Conservation (phyloP, 225 moss, liverwort and hornwort species). For the Sphagnum contortum region DNA sequence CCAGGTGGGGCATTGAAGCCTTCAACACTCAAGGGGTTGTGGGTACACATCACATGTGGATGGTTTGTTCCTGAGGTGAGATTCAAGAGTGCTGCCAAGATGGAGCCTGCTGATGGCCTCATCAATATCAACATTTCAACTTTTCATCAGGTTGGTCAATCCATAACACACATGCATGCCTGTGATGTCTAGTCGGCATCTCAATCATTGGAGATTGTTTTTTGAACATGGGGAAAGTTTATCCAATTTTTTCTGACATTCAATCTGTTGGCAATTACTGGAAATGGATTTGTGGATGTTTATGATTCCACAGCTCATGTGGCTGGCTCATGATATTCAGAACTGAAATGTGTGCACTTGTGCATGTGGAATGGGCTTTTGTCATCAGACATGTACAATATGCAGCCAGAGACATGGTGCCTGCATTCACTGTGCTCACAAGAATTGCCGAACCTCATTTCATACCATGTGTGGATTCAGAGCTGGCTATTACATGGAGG, state of each 20-base stretch:
- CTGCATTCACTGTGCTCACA: conserved; percentile 68
- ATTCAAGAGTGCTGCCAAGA: conserved; percentile 67
- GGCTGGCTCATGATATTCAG: too few species aligned
- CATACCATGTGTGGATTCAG: conserved; percentile 96
- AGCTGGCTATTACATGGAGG: conserved; percentile 99
- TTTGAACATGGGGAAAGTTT: not conserved
- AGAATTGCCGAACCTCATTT: conserved; percentile 78
- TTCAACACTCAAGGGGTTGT: conserved; percentile 58
- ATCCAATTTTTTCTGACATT: too few species aligned
- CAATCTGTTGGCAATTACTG: too few species aligned
- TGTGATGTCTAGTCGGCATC: conserved; percentile 2
- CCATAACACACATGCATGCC: too few species aligned
- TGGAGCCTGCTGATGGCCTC: conserved; percentile 98
- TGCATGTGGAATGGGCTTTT: not conserved
- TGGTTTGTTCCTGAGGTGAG: conserved; percentile 96
- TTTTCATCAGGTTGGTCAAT: conserved; percentile 66
- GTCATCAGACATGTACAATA: conserved; percentile 67
- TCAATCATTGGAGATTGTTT: not conserved
- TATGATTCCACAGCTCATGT: too few species aligned
- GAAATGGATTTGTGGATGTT: too few species aligned
- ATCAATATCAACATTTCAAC: conserved; percentile 69
- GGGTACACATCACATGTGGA: conserved; percentile 98
- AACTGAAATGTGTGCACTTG: too few species aligned
- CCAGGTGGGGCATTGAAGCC: conserved; percentile 96
- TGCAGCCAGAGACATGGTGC: conserved; percentile 97